Evolutionary conservation across 2,329 filamentous ascomycete species (phyloP), one percentile per base, ranked within the genome.

Genomic region (Xylaria digitata): DNA sequence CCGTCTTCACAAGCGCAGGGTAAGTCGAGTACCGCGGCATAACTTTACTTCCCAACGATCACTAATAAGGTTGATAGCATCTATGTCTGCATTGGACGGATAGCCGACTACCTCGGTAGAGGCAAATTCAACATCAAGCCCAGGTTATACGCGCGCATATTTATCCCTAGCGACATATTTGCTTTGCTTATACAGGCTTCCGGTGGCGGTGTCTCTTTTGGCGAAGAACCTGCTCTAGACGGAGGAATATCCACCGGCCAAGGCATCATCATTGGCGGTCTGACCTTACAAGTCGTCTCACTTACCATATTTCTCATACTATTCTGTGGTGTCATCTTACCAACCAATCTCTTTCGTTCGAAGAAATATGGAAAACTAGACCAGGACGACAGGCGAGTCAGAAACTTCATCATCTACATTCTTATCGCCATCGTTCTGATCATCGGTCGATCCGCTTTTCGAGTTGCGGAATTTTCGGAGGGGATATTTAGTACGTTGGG

Each of bases 111-210:
- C 45, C 68, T 70, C n/a, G 68, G 66, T 8, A 54, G 68, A 48
- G 68, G 68, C n/a, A 58, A 34, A 46, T 70, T 70, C 66, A 68
- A 68, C 21, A 66, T 70, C 32, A 53, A 45, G 2, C 68, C 68
- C 2, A 53, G 63, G 19, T 60, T 70, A 6, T 70, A 68, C 30
- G 50, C 66, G 1, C 68, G 68, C 8, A 53, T 68, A 21, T 70
- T 70, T 21, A 65, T 70, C 9, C 65, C 66, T 17, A 54, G 61
- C 42, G 69, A 70, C 26, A 23, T 58, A 8, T 53, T 69, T 8
- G 66, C 69, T 13, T 49, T 70, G 8, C 32, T 70, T 7, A 32
- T 70, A 7, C 69, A 70, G 48, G 32, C 66, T 9, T 61, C 45
- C 19, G 63, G 69, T 5, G 69, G 69, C 1, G 66, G 63, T 0